These are phyloP conservation scores for Geum urbanum DNA, from an alignment of 306 rosid genomes.

Conservation along the genomic window DNA sequence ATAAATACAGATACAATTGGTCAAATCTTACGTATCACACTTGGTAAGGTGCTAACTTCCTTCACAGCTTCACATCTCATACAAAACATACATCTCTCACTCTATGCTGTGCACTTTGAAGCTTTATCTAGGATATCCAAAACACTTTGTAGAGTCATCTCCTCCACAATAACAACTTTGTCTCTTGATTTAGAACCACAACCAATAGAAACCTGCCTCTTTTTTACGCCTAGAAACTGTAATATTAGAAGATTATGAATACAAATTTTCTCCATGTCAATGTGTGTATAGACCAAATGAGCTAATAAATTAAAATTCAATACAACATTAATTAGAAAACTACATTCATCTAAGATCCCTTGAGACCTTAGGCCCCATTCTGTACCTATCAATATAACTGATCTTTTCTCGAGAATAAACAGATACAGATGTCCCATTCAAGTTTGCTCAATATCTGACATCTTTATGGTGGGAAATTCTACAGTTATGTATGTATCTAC, in stretches of 20 bases:
- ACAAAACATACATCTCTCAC: conserved; percentile 9
- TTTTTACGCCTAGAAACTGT: conserved; percentile 81
- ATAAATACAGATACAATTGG: not conserved
- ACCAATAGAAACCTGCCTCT: conserved; percentile 68
- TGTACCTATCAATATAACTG: not conserved
- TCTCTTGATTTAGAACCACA: conserved; percentile 90
- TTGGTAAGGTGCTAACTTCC: not conserved
- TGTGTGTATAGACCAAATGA: not conserved
- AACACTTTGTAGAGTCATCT: conserved; percentile 58
- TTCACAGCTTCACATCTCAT: not conserved
- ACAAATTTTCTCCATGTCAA: not conserved
- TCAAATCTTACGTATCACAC: not conserved
- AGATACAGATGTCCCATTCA: not conserved
- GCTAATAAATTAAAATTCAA: not conserved
- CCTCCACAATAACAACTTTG: conserved; percentile 80
- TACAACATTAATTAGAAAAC: not conserved
- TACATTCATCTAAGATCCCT: not conserved
- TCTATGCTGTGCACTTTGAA: conserved; percentile 40
- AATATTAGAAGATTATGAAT: conserved; percentile 15
- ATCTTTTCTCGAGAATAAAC: not conserved
- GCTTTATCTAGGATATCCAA: conserved; percentile 62
- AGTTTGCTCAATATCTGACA: not conserved
- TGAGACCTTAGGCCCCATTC: not conserved
- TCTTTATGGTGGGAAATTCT: not conserved
- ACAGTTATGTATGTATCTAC: not conserved